A percentile compares a stretch with the other conserved stretches of the same genome.
phyloP scores from a whole-genome alignment of 2,329 filamentous ascomycete species.

The Botrytis galanthina region DNA sequence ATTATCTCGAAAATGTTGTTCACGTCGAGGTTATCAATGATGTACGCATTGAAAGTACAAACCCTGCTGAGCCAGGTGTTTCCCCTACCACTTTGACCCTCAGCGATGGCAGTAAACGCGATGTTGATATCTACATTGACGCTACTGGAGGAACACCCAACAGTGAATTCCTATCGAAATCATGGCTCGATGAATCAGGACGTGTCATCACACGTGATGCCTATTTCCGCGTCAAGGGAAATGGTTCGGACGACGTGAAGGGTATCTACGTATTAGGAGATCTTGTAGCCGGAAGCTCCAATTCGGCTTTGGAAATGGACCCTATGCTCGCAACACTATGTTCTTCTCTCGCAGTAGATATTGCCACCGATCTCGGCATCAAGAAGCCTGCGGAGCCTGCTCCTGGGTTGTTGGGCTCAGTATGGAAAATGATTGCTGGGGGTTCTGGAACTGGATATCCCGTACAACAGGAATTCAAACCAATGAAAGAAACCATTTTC shows the following conservation, averaged over 20 bases:
- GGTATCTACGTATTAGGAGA: slow-evolving; percentile 51
- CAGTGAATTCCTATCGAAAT: slow-evolving; percentile 45
- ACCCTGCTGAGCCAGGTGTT: slow-evolving; percentile 34
- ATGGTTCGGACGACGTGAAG: slow-evolving; percentile 36
- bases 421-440: slow-evolving; percentile 1
- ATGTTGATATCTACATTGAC: slow-evolving; percentile 50
- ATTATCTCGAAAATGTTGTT: slow-evolving; percentile 41
- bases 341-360: slow-evolving; percentile 48
- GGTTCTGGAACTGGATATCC: slow-evolving; percentile 5
- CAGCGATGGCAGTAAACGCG: slow-evolving; percentile 41
- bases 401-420: neutral
- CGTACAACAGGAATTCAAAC: slow-evolving; percentile 35
- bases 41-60: slow-evolving; percentile 40
- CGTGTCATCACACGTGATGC: slow-evolving; percentile 48
- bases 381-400: slow-evolving; percentile 13
- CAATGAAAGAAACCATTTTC: slow-evolving; percentile 39
- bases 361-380: slow-evolving; percentile 31
- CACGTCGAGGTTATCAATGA: slow-evolving; percentile 49
- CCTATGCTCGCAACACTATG: slow-evolving; percentile 42
- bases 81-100: slow-evolving; percentile 42
- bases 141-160: slow-evolving; percentile 45
- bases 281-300: slow-evolving; percentile 42
- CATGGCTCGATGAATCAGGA: slow-evolving; percentile 46
- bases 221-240: slow-evolving; percentile 45
- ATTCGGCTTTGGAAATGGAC: slow-evolving; percentile 45